Evolutionary conservation across 2,329 filamentous ascomycete genomes (phyloP).

Genomic region (Orbilia javanica): DNA sequence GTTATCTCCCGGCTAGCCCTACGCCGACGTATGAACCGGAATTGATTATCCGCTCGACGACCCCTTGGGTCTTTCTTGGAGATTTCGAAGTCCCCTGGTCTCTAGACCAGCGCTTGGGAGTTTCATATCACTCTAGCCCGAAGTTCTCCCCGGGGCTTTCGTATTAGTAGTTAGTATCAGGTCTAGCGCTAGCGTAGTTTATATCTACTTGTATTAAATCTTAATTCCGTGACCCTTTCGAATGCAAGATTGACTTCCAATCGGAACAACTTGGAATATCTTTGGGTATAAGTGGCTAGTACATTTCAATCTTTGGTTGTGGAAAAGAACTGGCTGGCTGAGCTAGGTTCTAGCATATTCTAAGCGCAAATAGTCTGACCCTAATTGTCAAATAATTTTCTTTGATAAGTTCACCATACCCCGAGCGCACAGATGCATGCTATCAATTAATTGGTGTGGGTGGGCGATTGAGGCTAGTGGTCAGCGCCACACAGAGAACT

Average conservation of each 20-base stretch:
- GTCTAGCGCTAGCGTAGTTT: not conserved
- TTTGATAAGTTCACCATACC: no score
- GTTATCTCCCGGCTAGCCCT: not conserved
- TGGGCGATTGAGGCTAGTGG: no score
- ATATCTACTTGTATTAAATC: not conserved
- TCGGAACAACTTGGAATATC: no score
- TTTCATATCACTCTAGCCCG: not conserved
- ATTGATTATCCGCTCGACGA: not conserved
- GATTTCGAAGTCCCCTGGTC: not conserved
- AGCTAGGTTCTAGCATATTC: no score
- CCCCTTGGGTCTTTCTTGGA: not conserved
- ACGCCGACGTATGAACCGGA: not conserved
- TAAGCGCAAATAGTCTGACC: no score
- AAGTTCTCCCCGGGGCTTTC: not conserved
- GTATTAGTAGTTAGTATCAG: not conserved
- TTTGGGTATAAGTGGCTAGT: no score
- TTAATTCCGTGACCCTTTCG: not conserved
- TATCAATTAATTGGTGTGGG: no score
- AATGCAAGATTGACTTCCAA: not conserved
- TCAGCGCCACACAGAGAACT: no score
- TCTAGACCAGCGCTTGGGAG: not conserved
- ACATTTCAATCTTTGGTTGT: no score
- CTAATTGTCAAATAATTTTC: no score
- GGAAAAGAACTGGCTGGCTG: no score
- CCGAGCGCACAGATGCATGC: no score